Base-by-base conservation (phyloP, 371 early-diverging fungal genomes). In the Mucor indicus region DNA sequence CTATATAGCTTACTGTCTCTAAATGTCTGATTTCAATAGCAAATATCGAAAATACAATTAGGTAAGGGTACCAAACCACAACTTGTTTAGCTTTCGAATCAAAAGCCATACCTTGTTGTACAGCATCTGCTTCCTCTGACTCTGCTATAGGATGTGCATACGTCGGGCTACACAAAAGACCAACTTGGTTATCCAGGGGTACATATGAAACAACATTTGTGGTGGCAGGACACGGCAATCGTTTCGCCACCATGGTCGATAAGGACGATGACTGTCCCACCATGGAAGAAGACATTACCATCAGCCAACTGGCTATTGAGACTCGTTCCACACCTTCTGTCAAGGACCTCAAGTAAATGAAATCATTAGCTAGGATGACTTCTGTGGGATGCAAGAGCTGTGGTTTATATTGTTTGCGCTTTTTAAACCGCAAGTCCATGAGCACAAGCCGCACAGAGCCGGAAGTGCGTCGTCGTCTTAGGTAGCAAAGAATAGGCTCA, bases 11-110 rank as follows among this genome's bases (percentile, higher is more conserved):
- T 63, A 69, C 73, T 12, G 67, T 67, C 46, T 62, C 63, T 23
- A 67, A 32, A 50, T 73, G 67, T 40, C 64, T 53, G 7, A 73
- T 58, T 39, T 73, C 74, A 22, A 73, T 65, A 10, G 69, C 48
- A 25, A 38, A 30, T 3, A 56, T 39, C 8, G 62, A 63, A 47
- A 73, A 64, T 0, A 53, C 58, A 29, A 73, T 50, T 10, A 73
- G 30, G 20, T 69, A 73, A 8, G 74, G 74, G 39, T 61, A 67
- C 4, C 43, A 33, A 1, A 67, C 43, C 2, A 55, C 60, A 10
- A 67, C 52, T 10, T 33, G 20, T 23, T 55, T 48, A 4, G 61
- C 36, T 12, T 51, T 44, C 0, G 54, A 44, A 29, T 71, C 62
- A 36, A 71, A 71, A 11, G 57, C 41, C 17, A 71, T 50, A 22